Percentiles rank a stretch among this genome's conserved stretches.
Conservation (phyloP, 257 asterid genomes). For the Jacaranda copaia region DNA sequence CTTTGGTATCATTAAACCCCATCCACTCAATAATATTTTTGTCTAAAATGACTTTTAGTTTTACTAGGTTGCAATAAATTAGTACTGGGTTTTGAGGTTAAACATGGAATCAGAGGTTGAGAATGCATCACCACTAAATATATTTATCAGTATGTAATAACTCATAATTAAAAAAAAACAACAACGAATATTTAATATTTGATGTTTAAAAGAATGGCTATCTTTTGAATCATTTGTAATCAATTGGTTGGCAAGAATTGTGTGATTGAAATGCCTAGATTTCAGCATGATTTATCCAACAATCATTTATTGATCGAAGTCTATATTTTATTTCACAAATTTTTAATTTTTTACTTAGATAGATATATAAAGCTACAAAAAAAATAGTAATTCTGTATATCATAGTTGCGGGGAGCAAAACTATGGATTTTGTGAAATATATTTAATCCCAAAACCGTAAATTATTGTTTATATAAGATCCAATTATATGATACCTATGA, state of each 20-base stretch:
- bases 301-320: conserved; percentile 43
- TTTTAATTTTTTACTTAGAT: conserved; percentile 7
- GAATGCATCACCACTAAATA: conserved; percentile 20
- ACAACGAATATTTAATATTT: conserved; percentile 2
- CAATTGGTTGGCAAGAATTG: conserved; percentile 30
- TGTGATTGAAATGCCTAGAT: conserved; percentile 39
- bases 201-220: conserved; percentile 13
- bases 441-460: conserved; percentile 12
- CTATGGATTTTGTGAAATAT: conserved; percentile 6
- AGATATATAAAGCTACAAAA: conserved; percentile 12
- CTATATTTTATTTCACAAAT: conserved; percentile 22
- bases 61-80: conserved; percentile 23
- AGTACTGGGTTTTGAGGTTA: conserved; percentile 28
- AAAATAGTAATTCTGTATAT: background rate
- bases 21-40: conserved; percentile 44
- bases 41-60: conserved; percentile 29
- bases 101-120: conserved; percentile 39
- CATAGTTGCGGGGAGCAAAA: conserved; percentile 16
- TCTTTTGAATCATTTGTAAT: conserved; percentile 43
- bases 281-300: conserved; percentile 45
- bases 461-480: conserved; percentile 4
- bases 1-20: conserved; percentile 45
- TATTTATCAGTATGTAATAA: background rate
- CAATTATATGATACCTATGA: background rate
- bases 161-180: background rate